Conservation (phyloP, 2,329 filamentous ascomycete species). For the Apiospora hydei region DNA sequence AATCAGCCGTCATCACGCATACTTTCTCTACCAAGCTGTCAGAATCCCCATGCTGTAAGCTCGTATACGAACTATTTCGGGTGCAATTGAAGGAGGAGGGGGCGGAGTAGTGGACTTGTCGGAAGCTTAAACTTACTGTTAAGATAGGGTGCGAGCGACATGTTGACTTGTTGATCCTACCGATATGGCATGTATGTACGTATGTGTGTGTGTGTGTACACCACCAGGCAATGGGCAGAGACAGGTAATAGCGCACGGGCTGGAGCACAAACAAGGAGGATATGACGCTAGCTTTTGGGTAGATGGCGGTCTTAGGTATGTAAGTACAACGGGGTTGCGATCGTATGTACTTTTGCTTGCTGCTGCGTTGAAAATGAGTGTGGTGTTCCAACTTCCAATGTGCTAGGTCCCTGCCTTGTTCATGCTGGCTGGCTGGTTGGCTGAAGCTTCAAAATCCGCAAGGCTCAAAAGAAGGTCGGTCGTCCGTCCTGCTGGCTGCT, state of each 20-base stretch:
- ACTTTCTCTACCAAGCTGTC: slow-evolving; percentile 76
- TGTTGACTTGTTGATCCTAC: slow-evolving; percentile 10
- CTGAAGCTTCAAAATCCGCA: slow-evolving; percentile 4
- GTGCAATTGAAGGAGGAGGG: not conserved
- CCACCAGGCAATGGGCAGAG: not conserved
- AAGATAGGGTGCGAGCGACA: slow-evolving; percentile 34
- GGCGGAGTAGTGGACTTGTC: not conserved
- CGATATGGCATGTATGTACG: not conserved
- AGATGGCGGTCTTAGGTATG: not conserved
- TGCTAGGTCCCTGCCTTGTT: slow-evolving; percentile 4
- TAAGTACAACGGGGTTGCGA: not conserved
- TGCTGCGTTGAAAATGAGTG: not conserved
- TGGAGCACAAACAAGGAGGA: not conserved
- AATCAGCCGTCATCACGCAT: slow-evolving; percentile 89
- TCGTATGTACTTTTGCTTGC: not conserved
- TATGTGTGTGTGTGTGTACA: not conserved
- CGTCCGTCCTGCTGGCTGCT: not conserved
- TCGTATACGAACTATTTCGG: slow-evolving; percentile 7
- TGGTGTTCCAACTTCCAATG: not conserved
- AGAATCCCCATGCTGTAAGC: slow-evolving; percentile 36
- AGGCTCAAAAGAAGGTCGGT: slow-evolving; percentile 15
- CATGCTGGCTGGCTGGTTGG: slow-evolving; percentile 4
- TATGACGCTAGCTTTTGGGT: slow-evolving; percentile 9
- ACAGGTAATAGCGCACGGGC: not conserved
- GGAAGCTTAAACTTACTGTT: slow-evolving; percentile 37